A percentile compares a stretch with the other conserved stretches of the same genome.
Conservation (phyloP, 208 protist species). For the Phytomonas sp. region DNA sequence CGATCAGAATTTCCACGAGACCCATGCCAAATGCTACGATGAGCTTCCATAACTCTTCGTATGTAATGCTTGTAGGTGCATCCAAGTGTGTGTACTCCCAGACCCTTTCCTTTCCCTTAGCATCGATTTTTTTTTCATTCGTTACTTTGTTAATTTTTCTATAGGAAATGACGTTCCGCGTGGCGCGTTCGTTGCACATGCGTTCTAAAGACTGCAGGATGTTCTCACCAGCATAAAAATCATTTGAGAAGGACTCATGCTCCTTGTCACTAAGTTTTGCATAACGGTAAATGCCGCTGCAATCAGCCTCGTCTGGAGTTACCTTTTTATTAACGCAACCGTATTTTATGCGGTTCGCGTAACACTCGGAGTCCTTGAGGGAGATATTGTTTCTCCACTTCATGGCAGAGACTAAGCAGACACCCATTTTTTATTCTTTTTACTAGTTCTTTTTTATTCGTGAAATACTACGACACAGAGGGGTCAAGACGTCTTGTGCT, state of each 20-base stretch:
- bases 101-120: conserved; percentile 33
- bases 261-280: conserved; percentile 37
- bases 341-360: conserved; percentile 20
- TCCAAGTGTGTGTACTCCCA: conserved; percentile 46
- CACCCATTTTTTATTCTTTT: conserved; percentile 31
- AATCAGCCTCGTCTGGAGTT: conserved; percentile 28
- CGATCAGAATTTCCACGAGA: conserved; percentile 38
- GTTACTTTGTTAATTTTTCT: conserved; percentile 32
- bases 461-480: background rate
- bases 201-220: conserved; percentile 32
- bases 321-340: conserved; percentile 30
- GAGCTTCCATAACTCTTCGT: conserved; percentile 41
- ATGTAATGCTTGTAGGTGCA: conserved; percentile 43
- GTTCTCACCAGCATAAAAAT: conserved; percentile 34
- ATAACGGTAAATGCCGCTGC: conserved; percentile 42
- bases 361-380: conserved; percentile 18
- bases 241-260: conserved; percentile 22
- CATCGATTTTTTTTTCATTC: conserved; percentile 35
- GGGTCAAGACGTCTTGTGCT: background rate
- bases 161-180: conserved; percentile 39
- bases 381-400: conserved; percentile 20
- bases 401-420: conserved; percentile 37
- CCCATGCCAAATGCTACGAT: conserved; percentile 53
- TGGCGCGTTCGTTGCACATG: conserved; percentile 19
- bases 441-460: background rate